Conservation (phyloP, 257 asterid genomes). For the Avicennia marina region DNA sequence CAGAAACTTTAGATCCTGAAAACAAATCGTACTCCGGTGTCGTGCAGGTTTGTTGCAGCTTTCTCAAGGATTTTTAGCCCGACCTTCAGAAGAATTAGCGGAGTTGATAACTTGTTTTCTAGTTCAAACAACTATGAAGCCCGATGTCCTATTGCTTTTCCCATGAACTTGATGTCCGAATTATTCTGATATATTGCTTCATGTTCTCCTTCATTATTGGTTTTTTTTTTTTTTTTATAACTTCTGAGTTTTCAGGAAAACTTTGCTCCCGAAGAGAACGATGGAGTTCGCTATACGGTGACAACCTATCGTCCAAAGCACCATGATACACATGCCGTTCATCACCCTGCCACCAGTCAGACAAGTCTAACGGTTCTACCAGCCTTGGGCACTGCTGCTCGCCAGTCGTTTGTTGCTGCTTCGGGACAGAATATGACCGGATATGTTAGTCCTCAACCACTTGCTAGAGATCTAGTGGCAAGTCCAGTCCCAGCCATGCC, state of each 20-base stretch:
- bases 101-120: background rate
- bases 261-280: too few relatives aligned
- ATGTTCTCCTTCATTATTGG: too few relatives aligned
- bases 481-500: slow-evolving; percentile 29
- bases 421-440: slow-evolving; percentile 31
- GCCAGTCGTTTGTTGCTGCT: slow-evolving; percentile 11
- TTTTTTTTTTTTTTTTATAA: too few relatives aligned
- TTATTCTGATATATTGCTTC: too few relatives aligned
- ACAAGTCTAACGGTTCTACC: too few relatives aligned
- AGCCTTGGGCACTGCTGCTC: background rate
- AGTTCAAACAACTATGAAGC: background rate
- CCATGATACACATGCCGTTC: too few relatives aligned
- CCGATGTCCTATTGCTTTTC: background rate
- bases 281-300: too few relatives aligned
- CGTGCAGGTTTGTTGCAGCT: slow-evolving; percentile 42
- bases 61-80: background rate
- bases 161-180: too few relatives aligned
- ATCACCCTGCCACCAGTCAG: too few relatives aligned
- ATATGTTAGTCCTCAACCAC: slow-evolving; percentile 30
- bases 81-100: too few relatives aligned
- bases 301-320: too few relatives aligned
- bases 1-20: slow-evolving; percentile 27
- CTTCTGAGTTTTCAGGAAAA: too few relatives aligned
- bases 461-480: slow-evolving; percentile 17
- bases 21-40: slow-evolving; percentile 30